Conservation (phyloP, 495 filamentous ascomycete genomes). For the Penicillium canescens region DNA sequence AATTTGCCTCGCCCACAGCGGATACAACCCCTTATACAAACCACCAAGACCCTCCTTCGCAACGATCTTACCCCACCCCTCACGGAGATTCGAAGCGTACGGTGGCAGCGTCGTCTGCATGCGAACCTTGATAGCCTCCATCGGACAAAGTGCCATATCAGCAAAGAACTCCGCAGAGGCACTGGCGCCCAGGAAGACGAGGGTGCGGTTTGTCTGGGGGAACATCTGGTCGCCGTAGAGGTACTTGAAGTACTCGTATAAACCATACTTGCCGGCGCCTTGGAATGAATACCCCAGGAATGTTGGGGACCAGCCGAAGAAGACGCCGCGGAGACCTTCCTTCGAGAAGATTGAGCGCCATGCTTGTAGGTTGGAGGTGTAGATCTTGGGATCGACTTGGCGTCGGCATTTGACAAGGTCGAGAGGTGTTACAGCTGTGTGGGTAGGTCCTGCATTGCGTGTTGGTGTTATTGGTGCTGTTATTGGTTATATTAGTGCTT, state of each 20-base stretch:
- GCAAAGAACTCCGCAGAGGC: conserved; percentile 70
- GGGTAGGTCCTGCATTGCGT: conserved; percentile 42
- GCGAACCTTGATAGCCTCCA: conserved; percentile 71
- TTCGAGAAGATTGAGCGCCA: conserved; percentile 64
- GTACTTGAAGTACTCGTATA: conserved; percentile 77
- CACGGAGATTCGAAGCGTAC: conserved; percentile 58
- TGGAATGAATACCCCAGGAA: conserved; percentile 70
- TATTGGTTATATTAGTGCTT: not conserved
- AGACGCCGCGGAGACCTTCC: conserved; percentile 68
- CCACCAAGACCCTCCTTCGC: conserved; percentile 59
- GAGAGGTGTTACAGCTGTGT: conserved; percentile 61
- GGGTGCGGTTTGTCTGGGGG: conserved; percentile 60
- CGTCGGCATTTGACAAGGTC: conserved; percentile 71
- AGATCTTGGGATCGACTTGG: conserved; percentile 71
- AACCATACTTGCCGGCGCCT: conserved; percentile 76
- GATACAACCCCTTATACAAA: conserved; percentile 68
- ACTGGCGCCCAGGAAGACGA: conserved; percentile 64
- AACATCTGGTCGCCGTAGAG: conserved; percentile 65
- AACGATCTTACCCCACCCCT: conserved; percentile 62
- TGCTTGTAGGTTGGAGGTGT: conserved; percentile 65
- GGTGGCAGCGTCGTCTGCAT: conserved; percentile 74
- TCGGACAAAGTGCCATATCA: conserved; percentile 66
- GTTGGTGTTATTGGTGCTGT: conserved; percentile 14
- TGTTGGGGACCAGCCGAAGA: conserved; percentile 73
- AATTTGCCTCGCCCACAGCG: conserved; percentile 71